Percentiles rank a stretch among this genome's conserved stretches.
Conservation (phyloP, 164 flowering plant species). For the Vitis rotundifolia region DNA sequence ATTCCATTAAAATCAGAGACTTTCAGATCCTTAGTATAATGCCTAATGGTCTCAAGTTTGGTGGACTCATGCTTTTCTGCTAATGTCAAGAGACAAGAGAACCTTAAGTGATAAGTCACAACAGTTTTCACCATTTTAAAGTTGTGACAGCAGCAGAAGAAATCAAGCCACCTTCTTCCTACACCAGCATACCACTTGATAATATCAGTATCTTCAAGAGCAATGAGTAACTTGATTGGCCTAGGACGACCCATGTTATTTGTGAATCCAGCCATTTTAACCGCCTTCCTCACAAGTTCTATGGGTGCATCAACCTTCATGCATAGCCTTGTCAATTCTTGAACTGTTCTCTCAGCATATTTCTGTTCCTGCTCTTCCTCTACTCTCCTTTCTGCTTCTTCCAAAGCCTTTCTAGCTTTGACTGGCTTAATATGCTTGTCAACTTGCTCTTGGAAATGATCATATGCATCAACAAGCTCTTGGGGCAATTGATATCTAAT, state of each 20-base stretch:
- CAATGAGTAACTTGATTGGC: slow-evolving; percentile 68
- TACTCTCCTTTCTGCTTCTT: slow-evolving; percentile 49
- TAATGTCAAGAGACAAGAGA: slow-evolving; percentile 87
- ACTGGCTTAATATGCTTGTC: slow-evolving; percentile 67
- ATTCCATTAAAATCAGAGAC: slow-evolving; percentile 40
- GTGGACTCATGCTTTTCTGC: slow-evolving; percentile 91
- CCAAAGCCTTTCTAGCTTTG: slow-evolving; percentile 50
- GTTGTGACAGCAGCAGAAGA: slow-evolving; percentile 86
- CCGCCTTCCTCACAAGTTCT: slow-evolving; percentile 67
- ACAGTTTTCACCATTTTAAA: slow-evolving; percentile 73
- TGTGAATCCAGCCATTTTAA: slow-evolving; percentile 79
- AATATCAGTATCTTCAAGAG: slow-evolving; percentile 84
- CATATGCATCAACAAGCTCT: slow-evolving; percentile 80
- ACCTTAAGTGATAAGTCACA: slow-evolving; percentile 83
- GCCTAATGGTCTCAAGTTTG: slow-evolving; percentile 74
- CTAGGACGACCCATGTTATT: slow-evolving; percentile 95
- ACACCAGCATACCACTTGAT: slow-evolving; percentile 95
- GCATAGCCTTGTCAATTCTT: slow-evolving; percentile 72
- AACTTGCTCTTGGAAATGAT: slow-evolving; percentile 74
- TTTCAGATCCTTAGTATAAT: slow-evolving; percentile 82
- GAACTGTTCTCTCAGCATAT: slow-evolving; percentile 67
- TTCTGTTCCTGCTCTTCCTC: slow-evolving; percentile 58
- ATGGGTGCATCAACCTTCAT: slow-evolving; percentile 84
- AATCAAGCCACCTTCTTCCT: slow-evolving; percentile 89
- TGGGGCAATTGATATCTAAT: slow-evolving; percentile 82